Evolutionary conservation across 169 alveolate genomes (phyloP).

Genomic region (Babesia sp.): DNA sequence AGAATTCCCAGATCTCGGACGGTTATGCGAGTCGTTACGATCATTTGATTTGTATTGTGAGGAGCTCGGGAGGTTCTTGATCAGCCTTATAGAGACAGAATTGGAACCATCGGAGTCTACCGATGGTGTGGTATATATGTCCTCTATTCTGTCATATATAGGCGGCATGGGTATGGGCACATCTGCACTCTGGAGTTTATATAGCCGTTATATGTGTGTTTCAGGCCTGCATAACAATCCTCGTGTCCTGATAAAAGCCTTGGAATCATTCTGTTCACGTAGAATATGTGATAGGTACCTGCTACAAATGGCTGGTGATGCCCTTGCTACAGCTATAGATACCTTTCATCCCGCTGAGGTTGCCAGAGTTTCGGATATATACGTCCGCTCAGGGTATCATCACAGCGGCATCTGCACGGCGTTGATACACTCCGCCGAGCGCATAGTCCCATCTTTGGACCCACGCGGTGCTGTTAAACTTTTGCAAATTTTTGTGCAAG

Average conservation of each 20-base stretch:
- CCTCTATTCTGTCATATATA: slow-evolving; percentile 40
- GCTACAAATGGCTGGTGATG: slow-evolving; percentile 6
- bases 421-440: slow-evolving; percentile 1
- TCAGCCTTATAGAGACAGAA: slow-evolving; percentile 17
- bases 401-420: slow-evolving; percentile 3
- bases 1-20: background rate
- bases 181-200: slow-evolving; percentile 22
- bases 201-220: background rate
- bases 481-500: slow-evolving; percentile 22
- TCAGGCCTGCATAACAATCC: slow-evolving; percentile 6
- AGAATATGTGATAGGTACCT: background rate
- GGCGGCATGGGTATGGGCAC: slow-evolving; percentile 43
- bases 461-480: slow-evolving; percentile 26
- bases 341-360: slow-evolving; percentile 13
- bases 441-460: background rate
- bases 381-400: background rate
- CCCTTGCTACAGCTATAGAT: background rate
- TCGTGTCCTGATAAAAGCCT: background rate
- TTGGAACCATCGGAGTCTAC: background rate
- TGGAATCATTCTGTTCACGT: slow-evolving; percentile 14
- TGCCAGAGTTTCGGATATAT: slow-evolving; percentile 12
- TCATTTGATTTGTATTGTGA: slow-evolving; percentile 40
- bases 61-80: slow-evolving; percentile 34
- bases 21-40: slow-evolving; percentile 37
- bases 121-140: background rate